Evolutionary conservation across 768 basidiomycete species (phyloP), one percentile per base, ranked within the genome.

Genomic region (Suillus brevipes): DNA sequence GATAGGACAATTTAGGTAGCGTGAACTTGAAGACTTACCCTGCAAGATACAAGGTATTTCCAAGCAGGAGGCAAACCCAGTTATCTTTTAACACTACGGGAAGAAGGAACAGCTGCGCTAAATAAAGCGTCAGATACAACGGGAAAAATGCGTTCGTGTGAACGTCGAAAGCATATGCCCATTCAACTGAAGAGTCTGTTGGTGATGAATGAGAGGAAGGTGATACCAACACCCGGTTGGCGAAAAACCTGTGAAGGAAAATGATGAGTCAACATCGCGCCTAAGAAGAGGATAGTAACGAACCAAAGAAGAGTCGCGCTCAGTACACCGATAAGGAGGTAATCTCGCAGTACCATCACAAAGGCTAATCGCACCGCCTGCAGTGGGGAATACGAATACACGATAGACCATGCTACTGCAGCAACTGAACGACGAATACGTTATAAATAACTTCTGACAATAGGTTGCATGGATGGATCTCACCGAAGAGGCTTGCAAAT

Each of bases 61-160:
- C 97, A 28, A 95, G 83, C 81, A 91, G 90, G 45, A 98, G 83
- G 73, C 94, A 97, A n/a, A 96, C 86, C 96, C 96, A 98, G 69
- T 91, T 93, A 70, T 88, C 87, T 71, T 86, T 87, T 45, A 92
- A 84, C 58, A 98, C 82, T 56, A 98, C 83, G 2, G 94, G 91
- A 2, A 93, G 85, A 13, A 99, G 83, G 67, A 96, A 88, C 13
- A 97, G 83, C 73, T 98, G 94, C 0, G 91, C 91, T 65, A 95
- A 81, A 75, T 97, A 97, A 62, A 97, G 85, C 12, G 92, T 90
- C 65, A 97, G 85, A 78, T 92, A 97, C 65, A 95, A 81, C 23
- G 95, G 95, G 78, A 98, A 97, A 83, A 98, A 99, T 4, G 95
- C 90, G 72, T 99, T 98, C 65, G 91, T 96, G 77, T 97, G 95